Evolutionary conservation across 768 basidiomycete genomes (phyloP), one percentile per base, ranked within the genome.

Genomic region (Pleurotus djamor): DNA sequence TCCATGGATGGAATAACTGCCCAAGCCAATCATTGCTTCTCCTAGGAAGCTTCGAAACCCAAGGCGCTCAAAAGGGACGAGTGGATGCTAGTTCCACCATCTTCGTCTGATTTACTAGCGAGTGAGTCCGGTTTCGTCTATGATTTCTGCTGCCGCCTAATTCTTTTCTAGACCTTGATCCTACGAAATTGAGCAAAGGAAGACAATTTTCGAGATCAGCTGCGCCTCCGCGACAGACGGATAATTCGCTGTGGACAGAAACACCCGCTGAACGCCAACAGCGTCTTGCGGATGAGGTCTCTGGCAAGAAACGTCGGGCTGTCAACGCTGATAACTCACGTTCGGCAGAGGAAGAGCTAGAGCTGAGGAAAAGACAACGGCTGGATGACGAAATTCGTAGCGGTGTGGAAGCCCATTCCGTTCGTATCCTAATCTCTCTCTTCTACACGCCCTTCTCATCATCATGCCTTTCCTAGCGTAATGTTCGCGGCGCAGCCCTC

Each of bases 61-160:
- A 94, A 94, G 71, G 81, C 83, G 41, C 76, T 86, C 41, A 77
- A 93, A 71, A 85, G 97, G 45, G 93, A 98, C 16, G 95, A 96
- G 71, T 99, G 97, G 97, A 99, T 99, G 97, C 81, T 98, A 48
- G 89, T 91, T 1, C 96, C 96, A 1, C 96, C 97, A 0, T 85
- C 88, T 16, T 83, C 87, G 1, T 87, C 91, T 1, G 91, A 91
- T 61, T 72, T 96, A 10, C 78, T 96, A 4, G 83, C 82, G 49
- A 88, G 94, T 96, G 65, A 62, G 89, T 82, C 21, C 16, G 12
- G 21, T 33, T 32, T 37, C 9, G 33, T 16, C 38, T 8, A 61
- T 14, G 36, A 13, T 47, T 36, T 41, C 13, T 32, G 57, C 5
- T 14, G n/a, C 5, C 57, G n/a, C 47, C 35, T 59, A 35, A 61